Base-by-base conservation (phyloP, 2,329 filamentous ascomycete species). In the Emmonsiellopsis sp. region DNA sequence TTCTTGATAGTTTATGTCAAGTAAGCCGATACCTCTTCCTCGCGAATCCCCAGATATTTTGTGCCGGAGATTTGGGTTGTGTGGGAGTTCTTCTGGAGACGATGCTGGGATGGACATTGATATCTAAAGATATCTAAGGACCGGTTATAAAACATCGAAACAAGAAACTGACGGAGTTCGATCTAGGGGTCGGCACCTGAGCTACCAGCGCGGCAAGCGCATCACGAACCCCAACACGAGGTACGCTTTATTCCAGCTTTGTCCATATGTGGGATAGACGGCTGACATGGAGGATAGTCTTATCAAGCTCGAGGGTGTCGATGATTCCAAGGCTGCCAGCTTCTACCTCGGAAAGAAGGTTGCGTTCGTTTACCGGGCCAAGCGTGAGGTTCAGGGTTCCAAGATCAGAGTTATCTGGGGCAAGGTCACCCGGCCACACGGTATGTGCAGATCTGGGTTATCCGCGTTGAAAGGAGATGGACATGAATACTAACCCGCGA, bases 371-470 rank as follows among this genome's bases (percentile, higher is more conserved):
- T 98, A 97, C 84, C 89, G 91, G 73, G 92, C 86, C 68, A 85
- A 89, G 78, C 91, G 85, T 79, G 89, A 95, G 82, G 83, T 95
- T 72, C 88, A 92, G 70, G 93, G 93, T 74, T 92, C 90, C 76
- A 97, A 97, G 86, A 94, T 97, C 79, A 85, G 92, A 73, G 87
- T 97, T 68, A 96, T 97, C 81, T 97, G 91, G 90, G 92, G 92
- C 81, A 96, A 95, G 83, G 86, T 97, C 74, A 95, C 89, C 74
- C 82, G 90, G 73, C 86, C 90, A 74, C 92, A 97, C 79, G 92
- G 88, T 92, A 87, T 68, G 78, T 74, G 57, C 42, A 40, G 26
- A 16, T 37, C 32, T 7, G 10, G 9, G 8, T 13, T 38, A 1
- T 38, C 9, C 13, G 5, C 13, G 35, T 9, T 38, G 35, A n/a